Conservation (phyloP, 306 rosid species). For the Trifolium subterraneum region DNA sequence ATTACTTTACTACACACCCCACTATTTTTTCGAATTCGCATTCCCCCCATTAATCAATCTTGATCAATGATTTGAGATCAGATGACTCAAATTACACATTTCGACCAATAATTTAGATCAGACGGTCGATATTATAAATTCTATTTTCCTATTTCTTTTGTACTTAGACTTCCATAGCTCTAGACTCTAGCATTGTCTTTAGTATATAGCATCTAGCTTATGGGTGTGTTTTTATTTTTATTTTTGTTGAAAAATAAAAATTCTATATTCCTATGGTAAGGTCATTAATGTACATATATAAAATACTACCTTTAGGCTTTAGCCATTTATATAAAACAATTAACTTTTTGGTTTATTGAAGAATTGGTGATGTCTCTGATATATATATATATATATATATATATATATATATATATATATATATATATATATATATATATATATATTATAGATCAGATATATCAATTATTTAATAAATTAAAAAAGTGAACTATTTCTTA, state of each 20-base stretch:
- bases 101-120: neutral
- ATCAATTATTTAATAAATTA: too few relatives aligned
- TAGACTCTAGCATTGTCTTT: neutral
- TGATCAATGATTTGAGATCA: neutral
- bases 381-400: too few relatives aligned
- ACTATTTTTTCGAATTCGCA: neutral
- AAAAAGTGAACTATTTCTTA: too few relatives aligned
- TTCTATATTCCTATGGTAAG: too few relatives aligned
- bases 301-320: too few relatives aligned
- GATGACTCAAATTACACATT: neutral
- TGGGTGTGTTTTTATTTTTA: neutral
- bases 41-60: neutral
- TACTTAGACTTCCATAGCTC: neutral
- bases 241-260: neutral
- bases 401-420: too few relatives aligned
- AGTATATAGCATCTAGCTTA: neutral
- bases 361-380: too few relatives aligned
- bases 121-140: neutral
- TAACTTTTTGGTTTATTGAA: too few relatives aligned
- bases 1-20: neutral
- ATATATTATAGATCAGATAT: too few relatives aligned
- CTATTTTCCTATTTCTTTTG: neutral
- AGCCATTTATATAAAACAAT: too few relatives aligned
- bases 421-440: too few relatives aligned
- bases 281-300: too few relatives aligned